These are phyloP conservation scores for Talaromyces marneffei DNA, from an alignment of 2,329 filamentous ascomycete species.

Conservation along the genomic window DNA sequence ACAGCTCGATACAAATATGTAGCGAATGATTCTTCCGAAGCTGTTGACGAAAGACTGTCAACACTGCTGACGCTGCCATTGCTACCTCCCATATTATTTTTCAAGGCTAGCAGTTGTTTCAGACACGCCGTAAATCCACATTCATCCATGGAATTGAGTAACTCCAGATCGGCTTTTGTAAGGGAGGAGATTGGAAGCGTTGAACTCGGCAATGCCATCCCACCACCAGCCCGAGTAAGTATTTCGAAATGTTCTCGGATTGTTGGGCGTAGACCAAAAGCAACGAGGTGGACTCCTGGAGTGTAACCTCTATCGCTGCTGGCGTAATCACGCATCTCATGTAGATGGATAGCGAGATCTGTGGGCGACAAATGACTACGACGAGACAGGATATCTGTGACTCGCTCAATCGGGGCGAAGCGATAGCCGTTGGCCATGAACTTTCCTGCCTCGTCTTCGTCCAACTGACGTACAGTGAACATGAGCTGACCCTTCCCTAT, in stretches of 20 bases:
- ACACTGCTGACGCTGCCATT: slow-evolving; percentile 4
- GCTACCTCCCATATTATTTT: slow-evolving; percentile 7
- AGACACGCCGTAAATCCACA: slow-evolving; percentile 34
- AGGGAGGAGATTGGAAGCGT: slow-evolving; percentile 50
- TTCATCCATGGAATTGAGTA: slow-evolving; percentile 43
- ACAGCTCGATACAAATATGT: slow-evolving; percentile 41
- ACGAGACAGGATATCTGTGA: slow-evolving; percentile 61
- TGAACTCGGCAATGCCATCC: slow-evolving; percentile 33
- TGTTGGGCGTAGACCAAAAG: slow-evolving; percentile 42
- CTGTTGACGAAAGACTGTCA: slow-evolving; percentile 20
- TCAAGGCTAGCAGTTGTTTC: slow-evolving; percentile 28
- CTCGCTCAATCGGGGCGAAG: slow-evolving; percentile 66
- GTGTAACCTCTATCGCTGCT: slow-evolving; percentile 24
- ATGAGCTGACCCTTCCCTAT: slow-evolving; percentile 69
- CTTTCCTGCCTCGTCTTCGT: slow-evolving; percentile 52
- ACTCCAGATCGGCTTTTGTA: slow-evolving; percentile 50
- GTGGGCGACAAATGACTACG: slow-evolving; percentile 66
- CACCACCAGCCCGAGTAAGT: slow-evolving; percentile 51
- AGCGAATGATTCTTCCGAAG: slow-evolving; percentile 36
- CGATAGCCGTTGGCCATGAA: slow-evolving; percentile 68
- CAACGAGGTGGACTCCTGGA: slow-evolving; percentile 34
- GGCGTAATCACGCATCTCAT: slow-evolving; percentile 57
- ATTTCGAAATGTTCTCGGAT: slow-evolving; percentile 58
- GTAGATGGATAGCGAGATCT: slow-evolving; percentile 57
- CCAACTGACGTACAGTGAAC: slow-evolving; percentile 65